phyloP scores from a whole-genome alignment of 1,284 basidiomycete species.

The Mycena citricolor region DNA sequence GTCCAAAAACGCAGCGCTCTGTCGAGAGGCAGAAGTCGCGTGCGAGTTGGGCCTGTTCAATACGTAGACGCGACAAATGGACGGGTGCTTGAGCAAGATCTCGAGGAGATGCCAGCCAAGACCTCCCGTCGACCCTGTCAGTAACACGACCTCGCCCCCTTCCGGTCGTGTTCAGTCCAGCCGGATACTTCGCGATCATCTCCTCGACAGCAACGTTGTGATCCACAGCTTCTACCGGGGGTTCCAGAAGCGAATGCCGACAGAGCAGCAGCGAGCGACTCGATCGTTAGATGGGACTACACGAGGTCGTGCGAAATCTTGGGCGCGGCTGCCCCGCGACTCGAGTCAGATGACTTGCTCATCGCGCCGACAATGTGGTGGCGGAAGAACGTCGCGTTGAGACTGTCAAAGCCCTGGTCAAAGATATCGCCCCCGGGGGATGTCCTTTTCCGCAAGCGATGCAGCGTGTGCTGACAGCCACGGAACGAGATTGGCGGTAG shows the following conservation, averaged over 20 bases:
- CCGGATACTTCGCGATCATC: constrained; percentile 35
- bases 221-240: constrained; percentile 1
- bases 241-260: constrained; percentile 24
- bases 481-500: constrained; percentile 15
- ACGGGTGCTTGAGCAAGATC: constrained; percentile 24
- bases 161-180: constrained; percentile 21
- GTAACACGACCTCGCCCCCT: constrained; percentile 25
- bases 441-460: constrained; percentile 24
- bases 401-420: constrained; percentile 41
- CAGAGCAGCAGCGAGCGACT: constrained; percentile 29
- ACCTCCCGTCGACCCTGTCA: constrained; percentile 37
- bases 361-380: constrained; percentile 34
- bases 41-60: constrained; percentile 19
- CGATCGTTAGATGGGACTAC: constrained; percentile 35
- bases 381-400: constrained; percentile 37
- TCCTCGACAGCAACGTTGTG: constrained; percentile 29
- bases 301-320: constrained; percentile 30
- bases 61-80: constrained; percentile 27
- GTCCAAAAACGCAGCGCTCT: constrained; percentile 22
- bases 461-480: constrained; percentile 33
- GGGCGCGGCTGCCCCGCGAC: neutral
- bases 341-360: constrained; percentile 16
- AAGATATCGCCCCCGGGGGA: constrained; percentile 34
- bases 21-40: constrained; percentile 17
- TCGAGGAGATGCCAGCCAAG: constrained; percentile 34